These are phyloP conservation scores for Vaccinium macrocarpon DNA, from an alignment of 148 eudicot genomes.

Conservation along the genomic window DNA sequence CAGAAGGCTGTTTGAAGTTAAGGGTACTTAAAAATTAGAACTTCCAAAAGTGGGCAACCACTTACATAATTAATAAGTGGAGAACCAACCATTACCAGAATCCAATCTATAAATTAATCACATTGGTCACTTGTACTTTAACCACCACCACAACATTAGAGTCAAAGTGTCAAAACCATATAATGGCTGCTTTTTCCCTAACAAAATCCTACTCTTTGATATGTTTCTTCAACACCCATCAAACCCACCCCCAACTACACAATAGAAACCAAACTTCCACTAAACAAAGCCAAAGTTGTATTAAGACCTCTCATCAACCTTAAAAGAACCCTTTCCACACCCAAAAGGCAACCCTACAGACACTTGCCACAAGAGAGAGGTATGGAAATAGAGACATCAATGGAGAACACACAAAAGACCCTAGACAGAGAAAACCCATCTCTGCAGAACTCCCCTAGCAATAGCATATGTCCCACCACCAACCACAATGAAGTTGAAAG, in stretches of 20 bases:
- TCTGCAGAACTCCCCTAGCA: conserved; percentile 7
- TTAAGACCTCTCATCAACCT: neutral
- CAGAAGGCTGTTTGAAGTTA: neutral
- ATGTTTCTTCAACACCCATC: conserved; percentile 12
- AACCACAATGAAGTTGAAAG: neutral
- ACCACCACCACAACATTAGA: conserved; percentile 4
- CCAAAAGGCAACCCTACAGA: neutral
- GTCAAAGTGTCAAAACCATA: neutral
- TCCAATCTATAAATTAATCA: neutral
- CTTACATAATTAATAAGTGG: neutral
- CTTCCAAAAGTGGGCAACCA: neutral
- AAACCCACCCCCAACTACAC: conserved; percentile 2
- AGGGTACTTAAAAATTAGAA: neutral
- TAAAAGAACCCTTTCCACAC: neutral
- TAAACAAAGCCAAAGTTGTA: neutral
- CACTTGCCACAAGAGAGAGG: neutral
- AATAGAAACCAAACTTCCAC: conserved; percentile 9
- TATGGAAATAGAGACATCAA: neutral
- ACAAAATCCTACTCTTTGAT: neutral
- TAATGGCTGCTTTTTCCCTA: neutral
- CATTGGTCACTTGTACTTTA: conserved; percentile 8
- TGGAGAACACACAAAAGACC: conserved; percentile 10
- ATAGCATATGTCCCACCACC: neutral
- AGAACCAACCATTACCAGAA: neutral
- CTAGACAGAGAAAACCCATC: conserved; percentile 4